Percentiles rank a stretch among this genome's conserved stretches.
Evolutionary conservation across 2,329 filamentous ascomycete genomes (phyloP).

Genomic region (Pochonia chlamydosporia): DNA sequence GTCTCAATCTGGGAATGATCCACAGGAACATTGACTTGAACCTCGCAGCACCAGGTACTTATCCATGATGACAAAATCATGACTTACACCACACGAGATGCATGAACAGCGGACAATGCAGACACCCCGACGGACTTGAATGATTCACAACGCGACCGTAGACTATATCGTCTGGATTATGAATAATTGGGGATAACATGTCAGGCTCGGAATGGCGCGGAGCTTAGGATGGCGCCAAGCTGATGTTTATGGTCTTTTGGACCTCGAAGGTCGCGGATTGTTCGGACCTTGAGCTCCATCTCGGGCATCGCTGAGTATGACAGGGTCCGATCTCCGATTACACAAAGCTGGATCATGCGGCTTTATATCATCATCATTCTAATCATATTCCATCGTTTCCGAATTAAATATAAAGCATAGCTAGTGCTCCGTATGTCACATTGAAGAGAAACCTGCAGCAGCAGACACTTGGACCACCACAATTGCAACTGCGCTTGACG

Average conservation of each 20-base stretch:
- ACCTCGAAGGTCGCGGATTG: background rate
- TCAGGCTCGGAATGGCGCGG: background rate
- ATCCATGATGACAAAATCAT: background rate
- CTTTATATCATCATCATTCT: no score
- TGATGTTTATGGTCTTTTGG: background rate
- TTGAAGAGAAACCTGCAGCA: no score
- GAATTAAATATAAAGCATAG: background rate
- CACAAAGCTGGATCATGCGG: no score
- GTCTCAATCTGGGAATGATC: background rate
- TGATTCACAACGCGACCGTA: background rate
- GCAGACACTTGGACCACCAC: no score
- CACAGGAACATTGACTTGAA: background rate
- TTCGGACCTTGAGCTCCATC: slow-evolving; percentile 3
- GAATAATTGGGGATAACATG: background rate
- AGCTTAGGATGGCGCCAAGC: background rate
- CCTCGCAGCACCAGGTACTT: background rate
- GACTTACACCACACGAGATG: no score
- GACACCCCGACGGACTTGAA: background rate
- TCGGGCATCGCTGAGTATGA: background rate
- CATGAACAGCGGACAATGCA: background rate
- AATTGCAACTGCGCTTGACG: no score
- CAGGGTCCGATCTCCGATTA: background rate
- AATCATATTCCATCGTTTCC: no score
- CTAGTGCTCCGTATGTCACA: no score
- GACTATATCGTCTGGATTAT: background rate